These are phyloP conservation scores for Marasmius sp. DNA, from an alignment of 1,284 basidiomycete genomes.

Conservation along the genomic window DNA sequence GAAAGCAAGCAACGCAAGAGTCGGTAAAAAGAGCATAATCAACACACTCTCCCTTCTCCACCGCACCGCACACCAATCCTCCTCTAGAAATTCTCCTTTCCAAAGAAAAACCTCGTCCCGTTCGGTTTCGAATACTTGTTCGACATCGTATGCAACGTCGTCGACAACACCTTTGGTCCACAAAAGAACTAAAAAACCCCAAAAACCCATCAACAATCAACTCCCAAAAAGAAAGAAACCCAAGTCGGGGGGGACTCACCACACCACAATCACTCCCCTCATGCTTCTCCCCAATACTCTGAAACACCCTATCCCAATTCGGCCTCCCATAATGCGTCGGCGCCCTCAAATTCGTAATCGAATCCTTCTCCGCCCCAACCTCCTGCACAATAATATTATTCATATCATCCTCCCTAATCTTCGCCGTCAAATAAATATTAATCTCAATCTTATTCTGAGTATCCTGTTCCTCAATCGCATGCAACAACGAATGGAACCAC, in stretches of 20 bases:
- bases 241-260: conserved; percentile 36
- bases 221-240: conserved; percentile 4
- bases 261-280: conserved; percentile 85
- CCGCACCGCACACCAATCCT: background rate
- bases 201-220: background rate
- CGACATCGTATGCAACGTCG: conserved; percentile 69
- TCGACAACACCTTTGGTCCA: conserved; percentile 72
- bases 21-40: too few relatives aligned
- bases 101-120: conserved; percentile 86
- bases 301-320: conserved; percentile 87
- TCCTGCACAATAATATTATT: conserved; percentile 82
- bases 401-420: conserved; percentile 86
- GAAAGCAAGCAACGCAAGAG: too few relatives aligned
- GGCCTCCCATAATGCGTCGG: conserved; percentile 91
- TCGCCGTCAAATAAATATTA: conserved; percentile 88
- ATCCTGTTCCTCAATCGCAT: conserved; percentile 91
- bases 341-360: conserved; percentile 80
- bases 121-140: conserved; percentile 85
- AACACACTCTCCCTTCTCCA: too few relatives aligned
- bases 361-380: conserved; percentile 86
- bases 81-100: conserved; percentile 56
- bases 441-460: conserved; percentile 82
- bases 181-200: conserved; percentile 66
- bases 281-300: conserved; percentile 75
- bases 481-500: conserved; percentile 90